A percentile compares a stretch with the other conserved stretches of the same genome.
These are phyloP conservation scores for Penicillium palitans DNA, from an alignment of 2,329 filamentous ascomycete genomes.

Conservation along the genomic window DNA sequence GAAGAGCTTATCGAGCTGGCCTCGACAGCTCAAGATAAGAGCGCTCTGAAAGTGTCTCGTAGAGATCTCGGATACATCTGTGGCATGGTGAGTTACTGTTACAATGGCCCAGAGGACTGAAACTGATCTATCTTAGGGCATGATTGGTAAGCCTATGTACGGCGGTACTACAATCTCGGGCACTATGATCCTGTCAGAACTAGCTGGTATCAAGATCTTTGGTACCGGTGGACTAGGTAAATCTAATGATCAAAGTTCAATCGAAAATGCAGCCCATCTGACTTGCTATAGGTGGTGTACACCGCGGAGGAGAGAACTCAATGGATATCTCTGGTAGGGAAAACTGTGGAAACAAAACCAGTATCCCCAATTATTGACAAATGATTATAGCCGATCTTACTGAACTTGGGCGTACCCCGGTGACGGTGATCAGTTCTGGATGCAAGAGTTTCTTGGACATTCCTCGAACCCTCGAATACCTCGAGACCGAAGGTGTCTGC, in stretches of 20 bases:
- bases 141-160: slow-evolving; percentile 68
- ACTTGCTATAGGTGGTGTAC: slow-evolving; percentile 67
- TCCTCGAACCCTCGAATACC: slow-evolving; percentile 78
- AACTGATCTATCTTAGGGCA: slow-evolving; percentile 49
- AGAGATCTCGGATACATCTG: slow-evolving; percentile 81
- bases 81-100: slow-evolving; percentile 61
- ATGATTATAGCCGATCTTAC: slow-evolving; percentile 71
- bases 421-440: slow-evolving; percentile 85
- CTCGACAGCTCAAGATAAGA: slow-evolving; percentile 62
- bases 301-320: slow-evolving; percentile 79
- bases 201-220: slow-evolving; percentile 88
- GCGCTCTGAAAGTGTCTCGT: slow-evolving; percentile 78
- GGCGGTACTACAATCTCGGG: slow-evolving; percentile 92
- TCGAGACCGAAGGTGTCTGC: slow-evolving; percentile 69
- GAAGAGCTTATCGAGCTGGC: slow-evolving; percentile 72
- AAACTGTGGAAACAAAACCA: background rate
- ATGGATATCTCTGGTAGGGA: slow-evolving; percentile 75
- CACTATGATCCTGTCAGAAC: slow-evolving; percentile 83
- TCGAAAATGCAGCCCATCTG: slow-evolving; percentile 9
- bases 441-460: slow-evolving; percentile 98
- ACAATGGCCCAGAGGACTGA: background rate
- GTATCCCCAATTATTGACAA: slow-evolving; percentile 4
- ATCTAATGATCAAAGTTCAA: slow-evolving; percentile 2
- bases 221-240: slow-evolving; percentile 82
- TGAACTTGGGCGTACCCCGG: slow-evolving; percentile 83